Base-by-base conservation (phyloP, 345 rosid genomes). In the Syzygium jambos region DNA sequence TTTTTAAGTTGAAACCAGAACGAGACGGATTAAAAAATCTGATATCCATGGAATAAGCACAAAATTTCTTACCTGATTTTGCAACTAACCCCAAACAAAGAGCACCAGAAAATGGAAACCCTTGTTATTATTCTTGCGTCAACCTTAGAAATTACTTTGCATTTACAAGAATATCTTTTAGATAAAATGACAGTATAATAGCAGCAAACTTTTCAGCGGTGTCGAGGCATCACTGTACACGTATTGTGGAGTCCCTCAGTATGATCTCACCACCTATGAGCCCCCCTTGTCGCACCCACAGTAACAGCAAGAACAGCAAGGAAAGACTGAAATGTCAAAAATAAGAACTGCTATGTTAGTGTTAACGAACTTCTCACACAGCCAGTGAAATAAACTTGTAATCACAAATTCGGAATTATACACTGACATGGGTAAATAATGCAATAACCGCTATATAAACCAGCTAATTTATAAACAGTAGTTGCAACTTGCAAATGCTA, bases 281-380 rank as follows among this genome's bases (percentile, higher is more conserved):
- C 65, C 89, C 93, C 92, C 90, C 90, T 93, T 57, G 95, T 91
- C 85, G 88, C 89, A 41, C 98, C 95, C 54, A 96, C 87, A 88
- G 89, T 92, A 85, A 94, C n/a, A 51, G 95, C 97, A 78, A 95
- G 88, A 89, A 93, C 29, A 16, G 96, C 91, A 80, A 96, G 91
- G 86, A 94, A 63, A 3, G 98, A 89, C 99, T 95, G 96, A 85
- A 89, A n/a, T 53, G 49, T 14, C 3, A 52, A 41, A 78, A 63
- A 46, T 14, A 88, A 53, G 4, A 63, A 65, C 52, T 7, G 25
- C 41, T 16, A 38, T 0, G 43, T 63, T 49, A 86, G 56, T 73
- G 12, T 38, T 9, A 21, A 73, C 2, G 0, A 73, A 73, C 6
- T 73, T 38, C 82, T 73, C 49, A 41, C 27, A 2, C 2, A 0